These are phyloP conservation scores for Schwanniomyces yamadae DNA, from an alignment of 805 yeast genomes.

Conservation along the genomic window DNA sequence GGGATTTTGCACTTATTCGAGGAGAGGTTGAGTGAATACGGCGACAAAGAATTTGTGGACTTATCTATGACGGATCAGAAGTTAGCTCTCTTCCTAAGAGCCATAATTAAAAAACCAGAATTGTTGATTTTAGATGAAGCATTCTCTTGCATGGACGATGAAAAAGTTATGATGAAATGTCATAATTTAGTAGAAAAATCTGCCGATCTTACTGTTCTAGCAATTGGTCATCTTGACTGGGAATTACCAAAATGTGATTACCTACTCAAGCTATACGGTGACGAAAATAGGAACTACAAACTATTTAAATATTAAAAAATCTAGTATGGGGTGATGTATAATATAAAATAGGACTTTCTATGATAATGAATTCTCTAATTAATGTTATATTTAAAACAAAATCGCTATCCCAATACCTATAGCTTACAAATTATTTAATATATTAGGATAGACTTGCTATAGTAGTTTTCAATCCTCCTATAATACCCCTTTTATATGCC, in stretches of 20 bases:
- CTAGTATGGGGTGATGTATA: no score
- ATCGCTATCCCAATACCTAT: no score
- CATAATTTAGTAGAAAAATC: slow-evolving; percentile 26
- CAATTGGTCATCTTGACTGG: slow-evolving; percentile 79
- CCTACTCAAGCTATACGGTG: slow-evolving; percentile 32
- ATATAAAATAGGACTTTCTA: no score
- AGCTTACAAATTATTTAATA: no score
- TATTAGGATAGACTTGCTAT: no score
- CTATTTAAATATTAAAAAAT: slow-evolving; percentile 14
- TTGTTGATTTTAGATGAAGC: slow-evolving; percentile 89
- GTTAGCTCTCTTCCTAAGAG: slow-evolving; percentile 69
- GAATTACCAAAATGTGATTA: slow-evolving; percentile 75
- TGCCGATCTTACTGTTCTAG: slow-evolving; percentile 59
- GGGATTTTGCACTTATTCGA: slow-evolving; percentile 20
- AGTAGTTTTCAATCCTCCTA: no score
- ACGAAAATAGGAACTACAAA: slow-evolving; percentile 21
- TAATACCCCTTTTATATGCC: no score
- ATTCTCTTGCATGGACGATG: slow-evolving; percentile 82
- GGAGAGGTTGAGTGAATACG: slow-evolving; percentile 30
- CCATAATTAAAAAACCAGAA: slow-evolving; percentile 74
- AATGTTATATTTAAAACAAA: no score
- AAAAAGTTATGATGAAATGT: slow-evolving; percentile 32
- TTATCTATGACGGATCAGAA: slow-evolving; percentile 75
- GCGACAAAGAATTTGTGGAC: slow-evolving; percentile 48
- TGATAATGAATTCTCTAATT: no score